A percentile compares a stretch with the other conserved stretches of the same genome.
Evolutionary conservation across 192 early-diverging fungal genomes (phyloP).

Genomic region (Helicostylum pulchrum): DNA sequence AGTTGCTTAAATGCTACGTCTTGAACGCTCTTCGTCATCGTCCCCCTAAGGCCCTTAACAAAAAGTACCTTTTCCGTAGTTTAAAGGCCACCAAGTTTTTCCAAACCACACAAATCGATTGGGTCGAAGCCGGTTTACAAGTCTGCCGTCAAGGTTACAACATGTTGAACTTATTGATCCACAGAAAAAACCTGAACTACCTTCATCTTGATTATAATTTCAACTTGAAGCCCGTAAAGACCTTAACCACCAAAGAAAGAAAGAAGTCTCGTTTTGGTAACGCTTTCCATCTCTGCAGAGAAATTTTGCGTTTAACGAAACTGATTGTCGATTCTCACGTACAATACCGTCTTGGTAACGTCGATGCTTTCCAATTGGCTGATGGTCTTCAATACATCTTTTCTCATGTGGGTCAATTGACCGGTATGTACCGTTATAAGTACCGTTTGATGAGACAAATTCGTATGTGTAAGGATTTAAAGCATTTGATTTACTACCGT

Average conservation of each 20-base stretch:
- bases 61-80: conserved; percentile 94
- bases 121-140: conserved; percentile 99
- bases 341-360: conserved; percentile 96
- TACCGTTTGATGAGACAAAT: conserved; percentile 97
- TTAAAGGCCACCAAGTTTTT: conserved; percentile 98
- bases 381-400: conserved; percentile 99
- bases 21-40: conserved; percentile 87
- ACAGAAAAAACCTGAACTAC: conserved; percentile 98
- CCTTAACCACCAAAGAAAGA: conserved; percentile 97
- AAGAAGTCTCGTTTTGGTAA: conserved; percentile 99
- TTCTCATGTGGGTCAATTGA: conserved; percentile 97
- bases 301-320: conserved; percentile 96
- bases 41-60: conserved; percentile 84
- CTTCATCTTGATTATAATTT: conserved; percentile 99
- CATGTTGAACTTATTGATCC: conserved; percentile 98
- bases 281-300: conserved; percentile 93
- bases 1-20: conserved; percentile 94
- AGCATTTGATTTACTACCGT: conserved; percentile 51
- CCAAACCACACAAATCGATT: conserved; percentile 96
- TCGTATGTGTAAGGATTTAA: conserved; percentile 67
- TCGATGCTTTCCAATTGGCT: conserved; percentile 98
- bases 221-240: conserved; percentile 98
- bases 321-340: conserved; percentile 97
- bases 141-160: conserved; percentile 98
- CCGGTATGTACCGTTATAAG: conserved; percentile 99